These are phyloP conservation scores for Cystobasidium onofrii DNA, from an alignment of 768 basidiomycete genomes.

Conservation along the genomic window DNA sequence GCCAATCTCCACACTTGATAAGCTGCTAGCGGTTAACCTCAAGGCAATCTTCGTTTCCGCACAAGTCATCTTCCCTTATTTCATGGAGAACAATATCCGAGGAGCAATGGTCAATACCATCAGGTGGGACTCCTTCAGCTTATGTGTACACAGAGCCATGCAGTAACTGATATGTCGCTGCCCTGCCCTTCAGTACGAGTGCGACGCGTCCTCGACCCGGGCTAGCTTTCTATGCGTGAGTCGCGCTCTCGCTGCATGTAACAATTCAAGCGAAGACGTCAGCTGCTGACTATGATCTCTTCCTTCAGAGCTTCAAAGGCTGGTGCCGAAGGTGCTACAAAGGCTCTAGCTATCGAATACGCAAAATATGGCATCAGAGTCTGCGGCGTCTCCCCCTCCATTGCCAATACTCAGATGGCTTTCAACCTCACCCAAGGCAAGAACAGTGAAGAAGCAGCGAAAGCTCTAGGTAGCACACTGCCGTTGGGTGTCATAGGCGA, in stretches of 20 bases:
- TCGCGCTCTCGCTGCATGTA: not conserved
- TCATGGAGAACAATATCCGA: conserved; percentile 12
- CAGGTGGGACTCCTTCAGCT: conserved; percentile 9
- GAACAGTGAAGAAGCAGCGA: not conserved
- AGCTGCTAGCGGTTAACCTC: not conserved
- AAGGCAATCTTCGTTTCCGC: conserved; percentile 20
- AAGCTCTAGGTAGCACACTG: not conserved
- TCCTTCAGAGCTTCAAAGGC: conserved; percentile 5
- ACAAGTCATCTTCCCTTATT: conserved; percentile 16
- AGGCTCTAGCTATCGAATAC: conserved; percentile 22
- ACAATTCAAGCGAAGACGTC: not conserved
- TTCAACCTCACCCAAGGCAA: not conserved
- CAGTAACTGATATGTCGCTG: not conserved
- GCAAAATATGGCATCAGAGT: conserved; percentile 7
- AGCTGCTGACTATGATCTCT: not conserved
- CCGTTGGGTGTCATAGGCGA: not conserved
- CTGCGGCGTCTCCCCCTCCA: conserved; percentile 5
- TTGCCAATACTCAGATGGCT: conserved; percentile 17
- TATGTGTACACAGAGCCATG: not conserved
- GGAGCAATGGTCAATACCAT: conserved; percentile 15
- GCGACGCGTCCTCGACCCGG: conserved; percentile 21
- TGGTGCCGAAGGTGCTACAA: conserved; percentile 19
- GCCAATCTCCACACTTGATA: conserved; percentile 12
- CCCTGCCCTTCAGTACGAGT: not conserved
- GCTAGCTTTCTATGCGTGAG: conserved; percentile 16